Percentiles rank a stretch among this genome's conserved stretches.
These are phyloP conservation scores for Cryptosporidium bovis DNA, from an alignment of 169 alveolate species.

Conservation along the genomic window DNA sequence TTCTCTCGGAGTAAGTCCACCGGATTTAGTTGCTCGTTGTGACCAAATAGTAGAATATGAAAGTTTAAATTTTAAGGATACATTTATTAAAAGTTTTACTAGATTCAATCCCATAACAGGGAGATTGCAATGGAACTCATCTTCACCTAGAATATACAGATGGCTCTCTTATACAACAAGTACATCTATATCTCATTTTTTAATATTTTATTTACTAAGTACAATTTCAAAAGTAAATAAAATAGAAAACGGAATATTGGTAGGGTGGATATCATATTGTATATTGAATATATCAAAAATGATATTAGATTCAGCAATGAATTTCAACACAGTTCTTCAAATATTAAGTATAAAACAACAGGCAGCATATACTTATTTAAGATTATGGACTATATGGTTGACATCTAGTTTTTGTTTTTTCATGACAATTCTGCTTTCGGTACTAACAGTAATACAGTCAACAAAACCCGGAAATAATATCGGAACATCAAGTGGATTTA, in stretches of 20 bases:
- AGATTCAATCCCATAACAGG: constrained; percentile 44
- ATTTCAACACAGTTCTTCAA: constrained; percentile 5
- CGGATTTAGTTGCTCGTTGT: constrained; percentile 55
- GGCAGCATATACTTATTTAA: constrained; percentile 52
- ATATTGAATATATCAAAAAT: constrained; percentile 49
- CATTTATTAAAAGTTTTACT: constrained; percentile 38
- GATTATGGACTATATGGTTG: constrained; percentile 56
- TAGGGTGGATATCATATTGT: constrained; percentile 68
- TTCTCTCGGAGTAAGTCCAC: constrained; percentile 60
- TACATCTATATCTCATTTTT: constrained; percentile 49
- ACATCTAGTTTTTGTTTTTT: constrained; percentile 45
- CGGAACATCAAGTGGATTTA: constrained; percentile 41
- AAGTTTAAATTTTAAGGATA: constrained; percentile 9
- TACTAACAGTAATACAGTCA: constrained; percentile 58
- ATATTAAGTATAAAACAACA: constrained; percentile 49
- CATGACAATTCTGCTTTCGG: constrained; percentile 17
- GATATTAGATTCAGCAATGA: constrained; percentile 32
- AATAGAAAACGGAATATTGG: constrained; percentile 57
- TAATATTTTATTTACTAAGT: constrained; percentile 40
- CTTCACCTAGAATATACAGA: constrained; percentile 60
- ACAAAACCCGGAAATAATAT: constrained; percentile 40
- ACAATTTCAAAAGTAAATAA: constrained; percentile 31
- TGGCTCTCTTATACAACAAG: constrained; percentile 70
- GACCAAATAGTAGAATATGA: constrained; percentile 36
- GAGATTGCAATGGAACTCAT: constrained; percentile 58